Percentiles rank a stretch among this genome's conserved stretches.
Evolutionary conservation across 441 rosid species (phyloP).

Genomic region (Mallotus japonicus): DNA sequence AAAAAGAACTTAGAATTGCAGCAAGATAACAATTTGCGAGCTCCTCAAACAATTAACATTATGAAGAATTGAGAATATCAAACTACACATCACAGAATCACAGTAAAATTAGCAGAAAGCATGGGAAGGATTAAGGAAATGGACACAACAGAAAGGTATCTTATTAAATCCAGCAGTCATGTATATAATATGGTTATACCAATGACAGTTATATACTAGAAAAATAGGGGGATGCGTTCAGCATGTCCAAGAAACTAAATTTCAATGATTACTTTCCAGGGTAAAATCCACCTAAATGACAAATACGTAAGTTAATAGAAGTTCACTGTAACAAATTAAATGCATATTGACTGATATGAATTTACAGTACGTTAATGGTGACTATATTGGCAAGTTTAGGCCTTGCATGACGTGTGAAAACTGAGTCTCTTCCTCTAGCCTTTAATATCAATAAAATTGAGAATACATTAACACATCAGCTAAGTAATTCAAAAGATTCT

Average conservation of each 20-base stretch:
- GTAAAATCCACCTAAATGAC: neutral
- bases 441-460: too few relatives aligned
- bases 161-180: neutral
- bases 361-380: too few relatives aligned
- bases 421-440: too few relatives aligned
- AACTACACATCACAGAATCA: slow-evolving; percentile 10
- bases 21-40: neutral
- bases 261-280: slow-evolving; percentile 9
- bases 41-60: neutral
- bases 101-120: neutral
- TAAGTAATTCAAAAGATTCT: too few relatives aligned
- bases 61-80: slow-evolving; percentile 13
- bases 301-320: too few relatives aligned
- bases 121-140: neutral
- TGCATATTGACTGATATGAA: too few relatives aligned
- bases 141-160: neutral
- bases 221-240: neutral
- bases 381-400: too few relatives aligned
- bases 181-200: neutral
- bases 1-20: neutral
- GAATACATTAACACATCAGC: too few relatives aligned
- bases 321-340: too few relatives aligned
- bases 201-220: neutral
- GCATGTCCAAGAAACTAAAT: slow-evolving; percentile 7
- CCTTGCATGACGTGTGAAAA: too few relatives aligned